Conservation (phyloP, 2,329 filamentous ascomycete species). For the Rutstroemia sp. region DNA sequence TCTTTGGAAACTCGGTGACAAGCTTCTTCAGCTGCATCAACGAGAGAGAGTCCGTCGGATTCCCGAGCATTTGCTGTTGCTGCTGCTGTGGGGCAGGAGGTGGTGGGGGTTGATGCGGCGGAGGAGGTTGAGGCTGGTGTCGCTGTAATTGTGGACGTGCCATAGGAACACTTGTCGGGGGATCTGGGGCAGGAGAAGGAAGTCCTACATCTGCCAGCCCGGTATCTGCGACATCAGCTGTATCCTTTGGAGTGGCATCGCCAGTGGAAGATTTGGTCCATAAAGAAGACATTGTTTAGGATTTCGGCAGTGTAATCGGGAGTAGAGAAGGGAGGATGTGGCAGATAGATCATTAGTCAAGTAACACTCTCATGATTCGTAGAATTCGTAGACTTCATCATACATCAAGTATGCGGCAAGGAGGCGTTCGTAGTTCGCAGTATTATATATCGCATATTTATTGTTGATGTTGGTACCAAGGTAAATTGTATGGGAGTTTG, state of each 20-base stretch:
- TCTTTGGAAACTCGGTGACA: constrained; percentile 64
- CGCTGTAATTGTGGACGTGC: constrained; percentile 29
- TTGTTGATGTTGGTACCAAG: background rate
- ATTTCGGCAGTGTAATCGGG: background rate
- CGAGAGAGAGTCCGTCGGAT: constrained; percentile 63
- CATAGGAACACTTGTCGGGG: constrained; percentile 19
- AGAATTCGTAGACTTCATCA: too few species aligned
- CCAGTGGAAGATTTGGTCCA: constrained; percentile 20
- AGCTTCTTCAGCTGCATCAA: constrained; percentile 66
- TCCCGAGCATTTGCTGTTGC: constrained; percentile 12
- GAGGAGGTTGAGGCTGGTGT: constrained; percentile 33
- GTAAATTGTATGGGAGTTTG: background rate
- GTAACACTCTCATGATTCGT: background rate
- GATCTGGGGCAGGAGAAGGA: constrained; percentile 20
- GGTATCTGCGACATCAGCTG: constrained; percentile 36
- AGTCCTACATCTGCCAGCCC: constrained; percentile 33
- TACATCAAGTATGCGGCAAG: too few species aligned
- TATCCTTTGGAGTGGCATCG: constrained; percentile 16
- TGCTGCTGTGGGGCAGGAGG: constrained; percentile 21
- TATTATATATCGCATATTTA: background rate
- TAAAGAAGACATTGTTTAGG: constrained; percentile 23
- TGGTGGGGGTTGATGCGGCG: constrained; percentile 29
- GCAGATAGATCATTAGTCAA: background rate
- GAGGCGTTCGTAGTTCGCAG: too few species aligned
- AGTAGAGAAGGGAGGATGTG: background rate